These are phyloP conservation scores for Ligustrum vulgare DNA, from an alignment of 257 asterid species.

Conservation along the genomic window DNA sequence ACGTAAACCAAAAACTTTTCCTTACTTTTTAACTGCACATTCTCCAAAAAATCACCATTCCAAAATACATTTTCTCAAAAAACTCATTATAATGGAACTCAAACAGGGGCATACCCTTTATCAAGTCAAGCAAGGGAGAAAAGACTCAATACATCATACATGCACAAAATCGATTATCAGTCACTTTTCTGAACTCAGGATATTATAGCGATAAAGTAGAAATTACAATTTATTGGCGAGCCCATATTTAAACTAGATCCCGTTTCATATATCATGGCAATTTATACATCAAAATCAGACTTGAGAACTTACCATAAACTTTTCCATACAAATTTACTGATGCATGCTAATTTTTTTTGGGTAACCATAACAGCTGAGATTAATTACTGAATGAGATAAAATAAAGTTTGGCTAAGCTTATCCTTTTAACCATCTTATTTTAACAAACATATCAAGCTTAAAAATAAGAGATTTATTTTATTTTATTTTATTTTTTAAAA, in stretches of 20 bases:
- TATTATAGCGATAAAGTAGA: not conserved
- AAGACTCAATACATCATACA: not conserved
- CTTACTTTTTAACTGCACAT: too few species aligned
- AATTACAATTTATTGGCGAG: constrained; percentile 7
- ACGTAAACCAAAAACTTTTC: too few species aligned
- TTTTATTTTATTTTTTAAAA: too few species aligned
- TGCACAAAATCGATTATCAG: constrained; percentile 1
- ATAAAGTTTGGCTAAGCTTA: not conserved
- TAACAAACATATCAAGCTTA: too few species aligned
- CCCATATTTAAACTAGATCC: constrained; percentile 7
- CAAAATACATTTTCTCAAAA: too few species aligned
- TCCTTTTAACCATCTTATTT: too few species aligned
- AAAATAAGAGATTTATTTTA: too few species aligned
- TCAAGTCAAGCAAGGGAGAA: constrained; percentile 18
- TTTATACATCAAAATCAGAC: constrained; percentile 15
- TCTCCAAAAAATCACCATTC: too few species aligned
- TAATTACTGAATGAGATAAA: not conserved
- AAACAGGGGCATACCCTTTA: not conserved
- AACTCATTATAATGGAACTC: too few species aligned
- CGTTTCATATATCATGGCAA: not conserved
- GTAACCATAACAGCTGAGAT: not conserved
- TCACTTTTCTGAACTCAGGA: constrained; percentile 6
- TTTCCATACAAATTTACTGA: not conserved
- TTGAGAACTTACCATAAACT: not conserved
- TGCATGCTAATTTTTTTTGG: not conserved